Percentiles rank a stretch among this genome's conserved stretches.
Conservation (phyloP, 345 rosid genomes). For the Linum tenue region DNA sequence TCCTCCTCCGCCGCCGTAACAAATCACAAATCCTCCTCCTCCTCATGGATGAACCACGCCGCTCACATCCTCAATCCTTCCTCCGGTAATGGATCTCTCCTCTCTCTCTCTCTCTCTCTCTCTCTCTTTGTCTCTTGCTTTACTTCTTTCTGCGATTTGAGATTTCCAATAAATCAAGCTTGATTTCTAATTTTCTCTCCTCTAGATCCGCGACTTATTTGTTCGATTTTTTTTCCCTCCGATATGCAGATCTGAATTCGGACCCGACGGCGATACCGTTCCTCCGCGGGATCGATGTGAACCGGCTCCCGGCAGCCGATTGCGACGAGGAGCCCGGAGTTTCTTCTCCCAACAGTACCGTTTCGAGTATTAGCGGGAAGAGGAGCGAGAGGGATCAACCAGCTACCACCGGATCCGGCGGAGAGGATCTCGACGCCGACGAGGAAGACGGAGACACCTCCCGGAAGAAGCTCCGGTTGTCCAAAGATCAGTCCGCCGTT, state of each 20-base stretch:
- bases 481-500: constrained; percentile 88
- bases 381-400: constrained; percentile 64
- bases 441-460: constrained; percentile 90
- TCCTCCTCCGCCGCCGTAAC: constrained; percentile 27
- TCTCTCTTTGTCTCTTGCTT: neutral
- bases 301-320: constrained; percentile 57
- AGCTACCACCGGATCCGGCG: constrained; percentile 19
- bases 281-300: constrained; percentile 80
- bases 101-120: neutral
- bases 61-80: neutral
- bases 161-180: neutral
- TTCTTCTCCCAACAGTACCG: constrained; percentile 90
- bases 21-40: constrained; percentile 43
- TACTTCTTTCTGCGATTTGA: no score
- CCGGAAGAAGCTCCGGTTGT: constrained; percentile 84
- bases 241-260: constrained; percentile 62
- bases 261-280: constrained; percentile 46
- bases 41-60: constrained; percentile 31
- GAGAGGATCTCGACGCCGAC: constrained; percentile 62
- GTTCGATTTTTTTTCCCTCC: neutral
- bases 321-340: constrained; percentile 80
- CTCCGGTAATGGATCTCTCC: neutral
- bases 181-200: neutral
- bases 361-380: constrained; percentile 84
- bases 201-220: neutral